Evolutionary conservation across 1,139 yeast genomes (phyloP).

Genomic region (Blastobotrys aristatus): DNA sequence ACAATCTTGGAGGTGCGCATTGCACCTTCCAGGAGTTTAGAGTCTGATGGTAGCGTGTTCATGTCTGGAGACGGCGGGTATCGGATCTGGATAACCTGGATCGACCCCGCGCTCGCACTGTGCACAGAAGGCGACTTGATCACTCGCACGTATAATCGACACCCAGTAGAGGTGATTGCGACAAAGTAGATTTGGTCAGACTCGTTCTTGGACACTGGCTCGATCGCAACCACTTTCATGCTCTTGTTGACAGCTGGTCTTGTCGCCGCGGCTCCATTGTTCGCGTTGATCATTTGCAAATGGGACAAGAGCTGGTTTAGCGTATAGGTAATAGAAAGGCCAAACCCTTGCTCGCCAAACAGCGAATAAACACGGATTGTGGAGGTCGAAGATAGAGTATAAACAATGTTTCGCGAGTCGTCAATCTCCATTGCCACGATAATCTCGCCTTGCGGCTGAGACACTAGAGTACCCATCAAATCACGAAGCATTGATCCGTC

Average conservation of each 20-base stretch:
- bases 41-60: conserved; percentile 19
- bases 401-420: conserved; percentile 67
- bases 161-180: conserved; percentile 84
- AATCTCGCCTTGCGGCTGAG: conserved; percentile 43
- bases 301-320: conserved; percentile 31
- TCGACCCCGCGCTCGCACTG: conserved; percentile 17
- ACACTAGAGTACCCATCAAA: conserved; percentile 23
- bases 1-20: conserved; percentile 46
- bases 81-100: conserved; percentile 36
- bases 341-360: conserved; percentile 35
- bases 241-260: conserved; percentile 13
- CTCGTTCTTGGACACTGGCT: conserved; percentile 55
- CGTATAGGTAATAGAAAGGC: conserved; percentile 35
- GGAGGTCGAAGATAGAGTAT: conserved; percentile 78
- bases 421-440: conserved; percentile 67
- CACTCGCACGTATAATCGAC: conserved; percentile 54
- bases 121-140: conserved; percentile 28
- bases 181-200: conserved; percentile 69
- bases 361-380: conserved; percentile 75
- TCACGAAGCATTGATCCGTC: conserved; percentile 8
- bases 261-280: conserved; percentile 3
- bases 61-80: conserved; percentile 25
- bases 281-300: conserved; percentile 35
- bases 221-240: conserved; percentile 56
- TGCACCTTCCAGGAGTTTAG: conserved; percentile 40